Evolutionary conservation across 2,329 filamentous ascomycete genomes (phyloP).

Genomic region (Fusarium euwallaceae): DNA sequence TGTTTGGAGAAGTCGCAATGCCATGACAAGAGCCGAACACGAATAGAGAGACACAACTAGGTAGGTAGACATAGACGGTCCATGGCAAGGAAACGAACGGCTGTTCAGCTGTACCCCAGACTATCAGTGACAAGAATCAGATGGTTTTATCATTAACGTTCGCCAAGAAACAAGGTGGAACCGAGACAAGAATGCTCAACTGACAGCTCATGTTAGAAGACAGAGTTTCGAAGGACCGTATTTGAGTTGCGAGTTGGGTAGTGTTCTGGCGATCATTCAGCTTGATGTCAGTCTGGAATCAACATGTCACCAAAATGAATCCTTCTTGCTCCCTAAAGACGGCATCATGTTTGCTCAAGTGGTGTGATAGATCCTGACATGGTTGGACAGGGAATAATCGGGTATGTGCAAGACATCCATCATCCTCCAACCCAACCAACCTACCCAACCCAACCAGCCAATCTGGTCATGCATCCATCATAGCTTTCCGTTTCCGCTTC

Average conservation of each 20-base stretch:
- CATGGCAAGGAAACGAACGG: not conserved
- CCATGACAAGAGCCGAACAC: not conserved
- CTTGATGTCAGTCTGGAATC: not conserved
- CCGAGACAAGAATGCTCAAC: not conserved
- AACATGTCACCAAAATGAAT: not conserved
- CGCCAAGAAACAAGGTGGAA: not conserved
- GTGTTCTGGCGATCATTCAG: not conserved
- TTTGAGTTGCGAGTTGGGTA: not conserved
- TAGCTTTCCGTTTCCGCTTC: not conserved
- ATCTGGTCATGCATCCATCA: not conserved
- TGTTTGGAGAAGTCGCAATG: not conserved
- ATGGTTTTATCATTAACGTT: not conserved
- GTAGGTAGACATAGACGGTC: not conserved
- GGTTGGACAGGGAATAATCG: slow-evolving; percentile 1
- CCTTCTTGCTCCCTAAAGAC: not conserved
- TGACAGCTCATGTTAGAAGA: not conserved
- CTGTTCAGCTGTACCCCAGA: not conserved
- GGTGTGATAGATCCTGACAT: slow-evolving; percentile 19
- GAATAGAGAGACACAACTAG: not conserved
- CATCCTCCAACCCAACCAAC: not conserved
- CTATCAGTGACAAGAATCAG: not conserved
- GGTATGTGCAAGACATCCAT: slow-evolving; percentile 1
- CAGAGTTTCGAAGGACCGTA: not conserved
- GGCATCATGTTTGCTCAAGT: slow-evolving; percentile 11
- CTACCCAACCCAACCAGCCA: not conserved